phyloP scores from a whole-genome alignment of 2,329 filamentous ascomycete species.

The Chaetomiaceae sp. region DNA sequence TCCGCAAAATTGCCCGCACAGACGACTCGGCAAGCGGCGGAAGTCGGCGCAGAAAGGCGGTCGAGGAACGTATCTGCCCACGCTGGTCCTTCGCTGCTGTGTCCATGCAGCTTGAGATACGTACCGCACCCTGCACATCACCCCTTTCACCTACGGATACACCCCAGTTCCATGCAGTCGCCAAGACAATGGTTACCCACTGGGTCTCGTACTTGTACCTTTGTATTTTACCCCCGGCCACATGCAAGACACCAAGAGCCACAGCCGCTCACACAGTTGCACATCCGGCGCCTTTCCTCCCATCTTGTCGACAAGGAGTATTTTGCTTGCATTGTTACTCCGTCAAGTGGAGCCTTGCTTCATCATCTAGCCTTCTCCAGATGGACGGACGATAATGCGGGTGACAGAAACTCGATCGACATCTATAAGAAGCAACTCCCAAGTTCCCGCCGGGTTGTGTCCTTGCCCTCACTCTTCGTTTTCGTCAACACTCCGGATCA shows the following conservation, averaged over 20 bases:
- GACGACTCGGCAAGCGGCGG: constrained; percentile 12
- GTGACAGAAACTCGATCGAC: constrained; percentile 4
- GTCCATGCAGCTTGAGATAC: constrained; percentile 12
- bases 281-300: no score
- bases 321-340: no score
- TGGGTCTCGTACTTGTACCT: neutral
- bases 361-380: constrained; percentile 8
- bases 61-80: constrained; percentile 13
- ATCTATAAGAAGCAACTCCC: constrained; percentile 16
- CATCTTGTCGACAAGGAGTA: no score
- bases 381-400: neutral
- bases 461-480: neutral
- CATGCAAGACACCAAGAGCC: no score
- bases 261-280: no score
- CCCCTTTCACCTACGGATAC: neutral
- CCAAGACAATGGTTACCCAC: constrained; percentile 12
- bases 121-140: neutral
- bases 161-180: neutral
- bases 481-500: constrained; percentile 1
- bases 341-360: constrained; percentile 15
- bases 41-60: constrained; percentile 18
- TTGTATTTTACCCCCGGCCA: no score
- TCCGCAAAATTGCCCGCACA: constrained; percentile 3
- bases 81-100: constrained; percentile 5
- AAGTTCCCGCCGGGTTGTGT: neutral